Percentiles rank a stretch among this genome's conserved stretches.
phyloP scores from a whole-genome alignment of 148 eudicot genomes.

The Oxyria digyna region DNA sequence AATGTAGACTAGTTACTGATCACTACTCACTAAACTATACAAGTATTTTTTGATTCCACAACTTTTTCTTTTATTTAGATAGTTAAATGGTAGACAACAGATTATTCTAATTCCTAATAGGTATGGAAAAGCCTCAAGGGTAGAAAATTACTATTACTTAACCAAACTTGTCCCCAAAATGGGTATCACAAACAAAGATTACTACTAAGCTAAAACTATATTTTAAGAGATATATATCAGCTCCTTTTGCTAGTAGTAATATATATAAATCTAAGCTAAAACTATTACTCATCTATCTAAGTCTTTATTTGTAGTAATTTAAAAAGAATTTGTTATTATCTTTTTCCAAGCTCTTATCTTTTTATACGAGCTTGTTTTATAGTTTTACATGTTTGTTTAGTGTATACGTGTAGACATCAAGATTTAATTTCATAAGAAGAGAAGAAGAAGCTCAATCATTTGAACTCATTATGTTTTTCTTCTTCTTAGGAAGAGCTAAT shows the following conservation, averaged over 20 bases:
- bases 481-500: not conserved
- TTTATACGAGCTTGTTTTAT: no score
- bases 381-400: no score
- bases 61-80: not conserved
- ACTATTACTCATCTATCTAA: no score
- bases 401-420: not conserved
- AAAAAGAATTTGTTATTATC: no score
- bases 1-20: not conserved
- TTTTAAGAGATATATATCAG: not conserved
- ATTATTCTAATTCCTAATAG: not conserved
- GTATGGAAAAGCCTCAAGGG: conserved; percentile 3
- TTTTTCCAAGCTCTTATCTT: no score
- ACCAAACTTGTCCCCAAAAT: conserved; percentile 19
- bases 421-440: not conserved
- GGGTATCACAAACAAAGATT: conserved; percentile 17
- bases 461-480: not conserved
- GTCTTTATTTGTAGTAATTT: no score
- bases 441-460: not conserved
- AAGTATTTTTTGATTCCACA: not conserved
- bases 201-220: not conserved
- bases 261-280: no score
- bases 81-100: not conserved
- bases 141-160: conserved; percentile 9
- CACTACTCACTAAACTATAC: not conserved
- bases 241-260: no score